Evolutionary conservation across 75 land plant genomes (phyloP), one percentile per base, ranked within the genome.

Genomic region (Ceratopteris richardii): DNA sequence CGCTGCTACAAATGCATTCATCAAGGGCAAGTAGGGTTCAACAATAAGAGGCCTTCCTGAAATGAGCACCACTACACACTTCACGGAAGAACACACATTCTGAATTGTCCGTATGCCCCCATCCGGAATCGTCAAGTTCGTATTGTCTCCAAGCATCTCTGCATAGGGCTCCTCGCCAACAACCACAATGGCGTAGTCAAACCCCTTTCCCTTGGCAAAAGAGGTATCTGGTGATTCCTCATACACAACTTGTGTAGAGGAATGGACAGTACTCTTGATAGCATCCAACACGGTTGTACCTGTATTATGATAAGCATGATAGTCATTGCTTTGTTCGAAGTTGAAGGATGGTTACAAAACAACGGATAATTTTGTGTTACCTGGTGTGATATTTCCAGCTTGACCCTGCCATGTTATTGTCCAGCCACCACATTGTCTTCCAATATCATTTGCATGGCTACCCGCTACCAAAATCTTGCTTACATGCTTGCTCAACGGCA

Each of bases 1-100:
- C 2, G 91, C 91, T 1, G 91, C 87, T n/a, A 86, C 83, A 22
- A 86, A 65, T n/a, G 79, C 76, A 70, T 83, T 78, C 42, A 80
- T 75, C 31, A 67, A 47, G 28, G 54, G 51, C 33, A 83, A 1
- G 56, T 83, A 77, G 18, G 83, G 84, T 44, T 87, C 77, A 21
- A 87, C 66, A 39, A 80, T 79, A 46, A 87, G 51, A 2, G 91
- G 87, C 29, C 84, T 56, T 46, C 91, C 87, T 13, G 87, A 83
- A 54, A 87, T 66, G 51, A 87, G 33, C 13, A 83, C 51, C 3
- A 82, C 90, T 25, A 80, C 64, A 46, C 90, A 86, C 58, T 63
- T 66, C 1, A 83, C 73, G 28, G 43, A 14, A 1, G 57, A 54
- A 51, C 90, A 86, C 0, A 80, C 82, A 53, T 80, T 80, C 24